These are phyloP conservation scores for Aulographum hederae DNA, from an alignment of 2,329 filamentous ascomycete species.

Conservation along the genomic window DNA sequence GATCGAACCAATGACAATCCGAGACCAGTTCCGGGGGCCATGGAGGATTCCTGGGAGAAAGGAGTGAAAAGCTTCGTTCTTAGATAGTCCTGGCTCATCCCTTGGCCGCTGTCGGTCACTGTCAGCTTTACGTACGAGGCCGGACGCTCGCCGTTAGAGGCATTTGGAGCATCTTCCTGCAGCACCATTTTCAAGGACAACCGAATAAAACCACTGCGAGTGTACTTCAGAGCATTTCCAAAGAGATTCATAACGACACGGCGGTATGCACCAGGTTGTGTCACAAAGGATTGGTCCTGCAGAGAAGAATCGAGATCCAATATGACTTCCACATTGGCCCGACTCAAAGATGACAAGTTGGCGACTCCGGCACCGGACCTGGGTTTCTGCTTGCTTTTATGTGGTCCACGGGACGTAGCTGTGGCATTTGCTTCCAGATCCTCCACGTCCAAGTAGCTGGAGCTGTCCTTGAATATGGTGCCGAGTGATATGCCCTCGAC, in stretches of 20 bases:
- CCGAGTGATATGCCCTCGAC: constrained; percentile 33
- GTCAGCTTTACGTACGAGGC: constrained; percentile 1
- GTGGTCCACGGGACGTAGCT: background rate
- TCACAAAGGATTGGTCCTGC: no score
- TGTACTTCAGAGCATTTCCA: constrained; percentile 7
- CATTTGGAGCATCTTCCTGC: no score
- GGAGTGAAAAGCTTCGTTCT: constrained; percentile 4
- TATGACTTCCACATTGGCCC: constrained; percentile 3
- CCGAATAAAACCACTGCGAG: constrained; percentile 3
- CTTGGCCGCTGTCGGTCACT: constrained; percentile 4
- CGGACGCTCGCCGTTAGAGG: background rate
- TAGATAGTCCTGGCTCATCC: constrained; percentile 4
- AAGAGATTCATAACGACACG: constrained; percentile 3
- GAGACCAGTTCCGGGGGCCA: constrained; percentile 5
- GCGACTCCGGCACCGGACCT: constrained; percentile 20
- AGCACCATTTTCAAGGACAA: constrained; percentile 8
- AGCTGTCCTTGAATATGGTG: constrained; percentile 20
- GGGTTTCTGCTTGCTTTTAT: constrained; percentile 1
- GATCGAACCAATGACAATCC: constrained; percentile 4
- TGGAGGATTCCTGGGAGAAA: constrained; percentile 4
- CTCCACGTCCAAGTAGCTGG: constrained; percentile 3
- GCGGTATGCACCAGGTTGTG: constrained; percentile 2
- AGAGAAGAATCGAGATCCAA: background rate
- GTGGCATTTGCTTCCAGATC: background rate
- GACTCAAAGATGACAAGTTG: constrained; percentile 15